Base-by-base conservation (phyloP, 2,329 filamentous ascomycete genomes). In the Cladophialophora exuberans region DNA sequence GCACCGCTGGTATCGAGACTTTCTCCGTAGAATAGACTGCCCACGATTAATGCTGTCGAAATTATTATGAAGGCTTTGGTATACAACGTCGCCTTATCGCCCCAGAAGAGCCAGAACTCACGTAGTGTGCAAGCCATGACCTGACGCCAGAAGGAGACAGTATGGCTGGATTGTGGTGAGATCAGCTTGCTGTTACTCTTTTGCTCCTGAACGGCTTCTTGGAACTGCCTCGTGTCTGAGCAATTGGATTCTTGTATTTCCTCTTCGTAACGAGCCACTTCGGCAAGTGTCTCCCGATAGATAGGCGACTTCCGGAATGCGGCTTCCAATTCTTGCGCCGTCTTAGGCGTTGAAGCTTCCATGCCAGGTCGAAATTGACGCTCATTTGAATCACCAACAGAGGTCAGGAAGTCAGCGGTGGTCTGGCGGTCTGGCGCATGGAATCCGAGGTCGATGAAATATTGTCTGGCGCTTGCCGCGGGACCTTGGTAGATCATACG, bases 1-100 rank as follows among this genome's bases (percentile, higher is more conserved):
- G 83, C 81, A 30, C 85, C 85, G 35, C 73, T 76, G 1, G 84
- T 86, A 63, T 82, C 76, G 4, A 79, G 64, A 0, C 81, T 73
- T 66, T 85, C 77, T 10, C 83, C 88, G 64, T 90, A 89, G 72
- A 94, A 94, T 15, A 94, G 77, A 2, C 86, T 89, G 1, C 88
- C 87, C 50, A 92, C 85, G 58, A 95, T 89, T 7, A 95, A 77
- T 52, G 73, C 82, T 68, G 89, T 89, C 54, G 86, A 81, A 54
- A 93, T 72, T 64, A 91, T 88, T 67, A 90, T 90, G 71, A 90
- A 88, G 56, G 88, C 79, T 62, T 93, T 94, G 35, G 88, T 93
- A 69, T 85, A 86, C 1, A 94, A 77, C 0, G 88, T 87, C 1
- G 84, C 85, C 56, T 80, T 85, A 70, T 95, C 88, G 33, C 89